Evolutionary conservation across 164 flowering plant genomes (phyloP).

Genomic region (Dillenia suffruticosa): DNA sequence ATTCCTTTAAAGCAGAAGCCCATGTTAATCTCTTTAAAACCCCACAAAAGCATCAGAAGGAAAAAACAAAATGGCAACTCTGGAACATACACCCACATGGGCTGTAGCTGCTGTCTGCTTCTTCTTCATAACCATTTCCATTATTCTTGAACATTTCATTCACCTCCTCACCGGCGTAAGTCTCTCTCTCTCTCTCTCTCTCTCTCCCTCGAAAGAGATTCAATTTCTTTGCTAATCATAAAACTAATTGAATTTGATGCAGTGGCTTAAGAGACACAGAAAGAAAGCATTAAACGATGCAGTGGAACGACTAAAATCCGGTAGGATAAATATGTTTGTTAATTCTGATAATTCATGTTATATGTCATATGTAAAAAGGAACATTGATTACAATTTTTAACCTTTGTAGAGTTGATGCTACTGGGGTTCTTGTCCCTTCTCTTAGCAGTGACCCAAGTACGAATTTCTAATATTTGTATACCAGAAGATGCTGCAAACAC

Average conservation of each 20-base stretch:
- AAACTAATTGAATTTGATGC: background rate
- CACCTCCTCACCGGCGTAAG: slow-evolving; percentile 26
- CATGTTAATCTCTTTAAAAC: no score
- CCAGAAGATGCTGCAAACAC: slow-evolving; percentile 23
- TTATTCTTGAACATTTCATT: slow-evolving; percentile 35
- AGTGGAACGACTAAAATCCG: slow-evolving; percentile 42
- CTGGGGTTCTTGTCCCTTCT: slow-evolving; percentile 54
- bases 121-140: slow-evolving; percentile 32
- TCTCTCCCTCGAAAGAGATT: background rate
- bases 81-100: slow-evolving; percentile 63
- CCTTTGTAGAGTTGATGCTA: slow-evolving; percentile 42
- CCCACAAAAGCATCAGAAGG: no score
- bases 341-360: background rate
- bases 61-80: background rate
- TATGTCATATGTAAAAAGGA: background rate
- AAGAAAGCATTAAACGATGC: slow-evolving; percentile 31
- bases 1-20: no score
- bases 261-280: slow-evolving; percentile 33
- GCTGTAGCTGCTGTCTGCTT: slow-evolving; percentile 50
- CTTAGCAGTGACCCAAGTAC: slow-evolving; percentile 29
- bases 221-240: background rate
- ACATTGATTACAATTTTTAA: background rate
- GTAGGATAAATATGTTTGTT: slow-evolving; percentile 14
- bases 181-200: background rate
- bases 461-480: slow-evolving; percentile 41